Base-by-base conservation (phyloP, 768 basidiomycete species). In the Tylopilus balloui region DNA sequence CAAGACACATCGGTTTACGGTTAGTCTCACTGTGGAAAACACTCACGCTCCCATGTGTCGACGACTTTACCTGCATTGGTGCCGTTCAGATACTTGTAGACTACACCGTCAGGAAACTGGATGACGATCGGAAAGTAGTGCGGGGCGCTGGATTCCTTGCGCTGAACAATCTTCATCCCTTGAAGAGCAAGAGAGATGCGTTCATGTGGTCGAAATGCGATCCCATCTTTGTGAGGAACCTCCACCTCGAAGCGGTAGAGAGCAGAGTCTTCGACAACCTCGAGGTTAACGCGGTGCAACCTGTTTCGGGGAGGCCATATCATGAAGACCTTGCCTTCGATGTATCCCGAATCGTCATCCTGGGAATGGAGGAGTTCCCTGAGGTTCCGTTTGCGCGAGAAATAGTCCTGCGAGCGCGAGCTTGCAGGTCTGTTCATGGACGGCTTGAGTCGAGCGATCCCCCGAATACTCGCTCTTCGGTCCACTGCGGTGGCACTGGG, bases 111-210 rank as follows among this genome's bases (percentile, higher is more conserved):
- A 3, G 62, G 56, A 52, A 73, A 83, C 25, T 61, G 53, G 48
- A 83, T 62, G 17, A 57, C 52, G 48, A 79, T 61, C 25, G 75
- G 71, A n/a, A 77, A 59, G 20, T 52, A 67, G 43, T 62, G 66
- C 6, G 62, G 55, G 11, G 63, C 56, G 34, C 63, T 68, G 24
- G 56, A 58, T 17, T 58, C 58, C 21, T 47, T 31, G 42, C 63
- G 65, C 32, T 39, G 64, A 31, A 66, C 65, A 19, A 79, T 50
- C 23, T 48, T 51, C 21, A 68, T 68, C 2, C 78, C 78, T 49
- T 70, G 74, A 17, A 83, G 69, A 15, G 75, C 70, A n/a, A 84
- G 45, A n/a, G 62, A 61, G 21, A 84, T 55, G 34, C 65, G 64
- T 47, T 79, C 75, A 3, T 66, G 62, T 6, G 74, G 63, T 31